Base-by-base conservation (phyloP, 176 grass and related monocot genomes). In the Cenchrus fungigraminus region DNA sequence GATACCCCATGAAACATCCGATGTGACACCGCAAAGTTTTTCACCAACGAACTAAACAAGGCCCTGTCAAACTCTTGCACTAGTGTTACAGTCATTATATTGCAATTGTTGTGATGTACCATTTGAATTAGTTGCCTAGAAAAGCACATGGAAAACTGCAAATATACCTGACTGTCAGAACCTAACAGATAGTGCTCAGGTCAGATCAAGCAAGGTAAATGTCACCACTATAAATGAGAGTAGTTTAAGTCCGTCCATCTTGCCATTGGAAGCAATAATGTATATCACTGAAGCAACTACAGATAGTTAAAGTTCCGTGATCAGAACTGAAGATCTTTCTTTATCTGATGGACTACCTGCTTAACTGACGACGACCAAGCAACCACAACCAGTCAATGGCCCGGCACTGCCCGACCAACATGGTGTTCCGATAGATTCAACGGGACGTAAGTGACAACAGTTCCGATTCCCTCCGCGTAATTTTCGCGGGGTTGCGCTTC, bases 91-190 rank as follows among this genome's bases (percentile, higher is more conserved):
- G 31, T 62, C 51, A 37, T 52, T 76, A 73, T 40, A 46, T 17
- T 28, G 76, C 65, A 4, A 65, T 25, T 81, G 64, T 47, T 82
- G 46, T 82, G 83, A 22, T 12, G 25, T 58, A 40, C 49, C 65
- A 65, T 78, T 86, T 78, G 73, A 42, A 51, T 78, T 47, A 86
- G 47, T 77, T 82, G 22, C 47, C 54, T 70, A 77, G 61, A 68
- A 28, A 77, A 72, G 13, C 49, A 77, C 45, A 82, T 82, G 55
- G 13, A 55, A 86, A 81, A 50, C 19, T 65, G 58, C 57, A 72
- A 47, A 71, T 49, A 63, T 52, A 61, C 28, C 25, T 83, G 16
- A 49, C 12, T 22, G 44, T 78, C 44, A 57, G 31, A 53, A 22
- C 73, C 64, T 73, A 79, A 79, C 66, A 44, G 40, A 73, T 70